Conservation (phyloP, 768 basidiomycete species). For the Amanita polypyramis region DNA sequence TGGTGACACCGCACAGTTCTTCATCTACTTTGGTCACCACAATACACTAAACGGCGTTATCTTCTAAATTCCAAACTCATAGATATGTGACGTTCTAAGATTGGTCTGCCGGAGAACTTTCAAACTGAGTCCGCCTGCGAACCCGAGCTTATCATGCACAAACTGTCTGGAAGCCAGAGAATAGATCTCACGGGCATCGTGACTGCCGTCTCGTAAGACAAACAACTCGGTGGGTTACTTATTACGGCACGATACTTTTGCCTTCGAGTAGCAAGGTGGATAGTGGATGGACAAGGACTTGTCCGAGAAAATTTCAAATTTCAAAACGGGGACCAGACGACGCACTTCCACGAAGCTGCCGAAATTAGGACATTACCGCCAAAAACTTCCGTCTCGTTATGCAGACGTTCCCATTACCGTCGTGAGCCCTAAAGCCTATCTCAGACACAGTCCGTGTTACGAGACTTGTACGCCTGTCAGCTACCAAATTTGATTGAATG, state of each 20-base stretch:
- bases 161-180: constrained; percentile 5
- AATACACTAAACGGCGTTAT: not conserved
- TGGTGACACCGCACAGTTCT: too few species aligned
- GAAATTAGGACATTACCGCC: constrained; percentile 1
- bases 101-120: not conserved
- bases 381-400: constrained; percentile 6
- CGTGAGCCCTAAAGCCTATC: not conserved
- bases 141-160: constrained; percentile 7
- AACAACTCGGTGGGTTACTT: constrained; percentile 3
- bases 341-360: constrained; percentile 4
- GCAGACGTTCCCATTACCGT: constrained; percentile 1
- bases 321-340: constrained; percentile 5
- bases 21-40: too few species aligned
- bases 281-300: not conserved
- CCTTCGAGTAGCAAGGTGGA: not conserved
- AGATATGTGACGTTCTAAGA: not conserved
- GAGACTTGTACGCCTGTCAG: not conserved
- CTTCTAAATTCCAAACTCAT: not conserved
- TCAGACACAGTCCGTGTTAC: too few species aligned
- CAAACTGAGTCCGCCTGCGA: not conserved
- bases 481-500: not conserved
- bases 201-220: not conserved
- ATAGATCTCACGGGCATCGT: constrained; percentile 2
- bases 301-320: constrained; percentile 6
- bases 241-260: constrained; percentile 6